phyloP scores from a whole-genome alignment of 768 basidiomycete species.

The Dendrothele bispora region DNA sequence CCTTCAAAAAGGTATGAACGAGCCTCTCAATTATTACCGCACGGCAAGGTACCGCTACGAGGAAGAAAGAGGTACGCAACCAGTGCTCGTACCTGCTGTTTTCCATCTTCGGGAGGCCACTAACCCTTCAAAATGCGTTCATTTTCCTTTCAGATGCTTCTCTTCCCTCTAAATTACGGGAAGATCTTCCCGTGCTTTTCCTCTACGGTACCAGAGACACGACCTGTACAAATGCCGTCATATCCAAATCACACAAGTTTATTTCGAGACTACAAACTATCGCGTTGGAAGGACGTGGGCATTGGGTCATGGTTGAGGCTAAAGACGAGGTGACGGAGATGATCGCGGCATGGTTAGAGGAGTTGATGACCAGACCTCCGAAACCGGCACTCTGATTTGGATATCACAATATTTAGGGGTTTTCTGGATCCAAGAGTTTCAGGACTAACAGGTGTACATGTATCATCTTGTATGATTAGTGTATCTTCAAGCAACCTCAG shows the following conservation, averaged over 20 bases:
- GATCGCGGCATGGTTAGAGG: constrained; percentile 47
- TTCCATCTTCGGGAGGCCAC: constrained; percentile 3
- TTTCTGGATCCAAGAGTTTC: no score
- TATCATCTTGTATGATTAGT: no score
- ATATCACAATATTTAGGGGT: no score
- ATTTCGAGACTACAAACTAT: constrained; percentile 51
- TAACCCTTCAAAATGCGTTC: not conserved
- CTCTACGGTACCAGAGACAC: constrained; percentile 59
- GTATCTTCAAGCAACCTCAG: no score
- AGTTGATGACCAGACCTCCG: constrained; percentile 23
- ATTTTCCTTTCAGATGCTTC: constrained; percentile 37
- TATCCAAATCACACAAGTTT: constrained; percentile 48
- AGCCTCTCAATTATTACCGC: constrained; percentile 79
- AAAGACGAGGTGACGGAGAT: constrained; percentile 51
- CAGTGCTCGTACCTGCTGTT: not conserved
- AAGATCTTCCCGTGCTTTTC: constrained; percentile 58
- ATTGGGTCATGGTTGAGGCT: constrained; percentile 71
- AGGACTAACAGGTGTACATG: no score
- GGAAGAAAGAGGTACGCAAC: constrained; percentile 52
- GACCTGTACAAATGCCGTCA: constrained; percentile 40
- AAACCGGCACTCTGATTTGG: constrained; percentile 1
- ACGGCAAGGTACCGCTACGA: constrained; percentile 60
- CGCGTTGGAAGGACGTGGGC: constrained; percentile 54
- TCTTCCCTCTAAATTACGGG: constrained; percentile 41
- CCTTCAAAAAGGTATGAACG: constrained; percentile 53